Base-by-base conservation (phyloP, 257 asterid genomes). In the Nicotiana paniculata region DNA sequence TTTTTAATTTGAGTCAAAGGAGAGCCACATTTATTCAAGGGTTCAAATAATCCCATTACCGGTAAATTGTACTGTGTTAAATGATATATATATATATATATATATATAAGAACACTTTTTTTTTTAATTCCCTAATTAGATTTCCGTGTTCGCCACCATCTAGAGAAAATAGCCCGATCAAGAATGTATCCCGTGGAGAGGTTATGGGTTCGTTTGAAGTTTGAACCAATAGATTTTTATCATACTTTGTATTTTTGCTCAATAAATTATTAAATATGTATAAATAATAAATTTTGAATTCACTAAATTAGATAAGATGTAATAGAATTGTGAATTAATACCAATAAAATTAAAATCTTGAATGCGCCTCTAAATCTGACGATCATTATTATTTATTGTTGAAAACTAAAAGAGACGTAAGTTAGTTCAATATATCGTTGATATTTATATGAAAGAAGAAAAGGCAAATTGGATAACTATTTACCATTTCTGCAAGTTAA, bases 401-500 rank as follows among this genome's bases (percentile, higher is more conserved):
- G 37, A 72, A 46, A 43, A 70, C 3, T 6, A 70, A 2, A 39
- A 70, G 21, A 43, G 17, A 10, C 3, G 18, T 37, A n/a, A 43
- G 24, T 46, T 43, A 21, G 35, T 43, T 72, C 51, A 12, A 12
- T 43, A 12, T 69, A n/a, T n/a, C 5, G 32, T 37, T 18, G 59
- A 53, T 70, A 21, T 21, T 69, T 2, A 69, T 43, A n/a, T 70
- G 59, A 43, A 43, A 70, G 59, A 70, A 70, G 59, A 12, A 24
- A 46, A 46, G 24, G 61, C 24, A 72, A 72, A 72, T 46, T 46
- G 24, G n/a, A 46, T 12, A 24, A 21, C 37, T 21, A 21, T 70
- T 43, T 43, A 43, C 78, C 78, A 70, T 43, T 39, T 70, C 35
- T 43, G 12, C 59, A 70, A 72, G 61, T 72, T 72, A 72, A 3